These are phyloP conservation scores for Ceratocystis papillata DNA, from an alignment of 2,329 filamentous ascomycete genomes.

Conservation along the genomic window DNA sequence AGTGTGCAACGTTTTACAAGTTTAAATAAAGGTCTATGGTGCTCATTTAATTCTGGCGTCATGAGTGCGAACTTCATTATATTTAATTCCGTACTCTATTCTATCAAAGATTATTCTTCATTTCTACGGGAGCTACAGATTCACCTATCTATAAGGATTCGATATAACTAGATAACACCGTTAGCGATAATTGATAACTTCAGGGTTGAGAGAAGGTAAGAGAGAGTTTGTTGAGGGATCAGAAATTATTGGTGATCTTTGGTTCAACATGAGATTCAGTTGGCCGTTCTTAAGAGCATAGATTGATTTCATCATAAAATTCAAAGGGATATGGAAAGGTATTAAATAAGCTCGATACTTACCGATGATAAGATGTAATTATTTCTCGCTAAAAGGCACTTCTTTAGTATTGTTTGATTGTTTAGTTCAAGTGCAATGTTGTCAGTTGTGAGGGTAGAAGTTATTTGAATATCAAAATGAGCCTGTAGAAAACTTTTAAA, in stretches of 20 bases:
- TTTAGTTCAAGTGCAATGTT: too few species aligned
- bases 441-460: too few species aligned
- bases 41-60: too few species aligned
- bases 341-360: not conserved
- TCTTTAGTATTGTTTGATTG: too few species aligned
- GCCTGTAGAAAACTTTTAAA: slow-evolving; percentile 18
- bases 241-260: slow-evolving; percentile 21
- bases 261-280: slow-evolving; percentile 39
- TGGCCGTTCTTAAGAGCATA: slow-evolving; percentile 55
- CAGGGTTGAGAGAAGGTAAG: not conserved
- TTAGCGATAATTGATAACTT: not conserved
- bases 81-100: too few species aligned
- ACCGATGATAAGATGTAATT: not conserved
- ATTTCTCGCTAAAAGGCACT: too few species aligned
- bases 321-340: slow-evolving; percentile 20
- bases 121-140: too few species aligned
- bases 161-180: not conserved
- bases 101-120: too few species aligned
- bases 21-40: too few species aligned
- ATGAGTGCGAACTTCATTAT: too few species aligned
- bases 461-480: not conserved
- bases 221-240: not conserved
- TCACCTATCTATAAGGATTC: too few species aligned
- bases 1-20: too few species aligned
- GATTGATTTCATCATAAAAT: slow-evolving; percentile 44